These are phyloP conservation scores for Akanthomyces muscarius DNA, from an alignment of 2,329 filamentous ascomycete genomes.

Conservation along the genomic window DNA sequence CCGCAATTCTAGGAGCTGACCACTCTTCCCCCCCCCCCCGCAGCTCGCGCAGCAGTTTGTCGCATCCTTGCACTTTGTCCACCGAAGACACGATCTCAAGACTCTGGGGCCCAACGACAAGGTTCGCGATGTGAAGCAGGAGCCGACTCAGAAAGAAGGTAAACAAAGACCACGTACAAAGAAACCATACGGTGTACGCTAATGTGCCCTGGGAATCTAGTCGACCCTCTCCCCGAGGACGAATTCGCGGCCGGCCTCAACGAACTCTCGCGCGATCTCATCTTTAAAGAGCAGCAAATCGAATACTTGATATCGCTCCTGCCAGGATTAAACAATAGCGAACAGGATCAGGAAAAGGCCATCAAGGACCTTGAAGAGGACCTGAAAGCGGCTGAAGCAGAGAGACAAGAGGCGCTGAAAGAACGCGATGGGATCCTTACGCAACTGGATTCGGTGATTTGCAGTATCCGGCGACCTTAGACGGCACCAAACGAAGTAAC, in stretches of 20 bases:
- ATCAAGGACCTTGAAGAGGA: conserved; percentile 64
- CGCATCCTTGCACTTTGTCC: conserved; percentile 61
- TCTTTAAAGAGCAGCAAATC: conserved; percentile 79
- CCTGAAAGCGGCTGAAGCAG: conserved; percentile 57
- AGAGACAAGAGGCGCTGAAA: conserved; percentile 58
- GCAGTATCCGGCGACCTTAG: conserved; percentile 56
- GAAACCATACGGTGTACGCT: neutral
- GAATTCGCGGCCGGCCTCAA: conserved; percentile 64
- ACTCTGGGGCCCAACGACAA: conserved; percentile 55
- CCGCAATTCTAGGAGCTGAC: neutral
- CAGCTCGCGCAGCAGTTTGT: conserved; percentile 67
- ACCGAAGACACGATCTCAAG: conserved; percentile 64
- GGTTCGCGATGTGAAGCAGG: conserved; percentile 55
- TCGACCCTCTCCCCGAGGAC: conserved; percentile 58
- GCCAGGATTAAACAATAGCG: conserved; percentile 74
- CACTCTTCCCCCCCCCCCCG: neutral
- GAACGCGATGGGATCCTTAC: conserved; percentile 59
- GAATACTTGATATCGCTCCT: conserved; percentile 71
- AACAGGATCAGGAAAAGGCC: conserved; percentile 67
- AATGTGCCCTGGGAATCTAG: conserved; percentile 31
- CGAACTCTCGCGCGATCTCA: conserved; percentile 71
- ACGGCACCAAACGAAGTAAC: neutral
- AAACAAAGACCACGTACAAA: conserved; percentile 6
- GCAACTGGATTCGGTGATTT: conserved; percentile 58
- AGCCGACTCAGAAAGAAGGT: conserved; percentile 50